These are phyloP conservation scores for Nephelium lappaceum DNA, from an alignment of 345 rosid genomes.

Conservation along the genomic window DNA sequence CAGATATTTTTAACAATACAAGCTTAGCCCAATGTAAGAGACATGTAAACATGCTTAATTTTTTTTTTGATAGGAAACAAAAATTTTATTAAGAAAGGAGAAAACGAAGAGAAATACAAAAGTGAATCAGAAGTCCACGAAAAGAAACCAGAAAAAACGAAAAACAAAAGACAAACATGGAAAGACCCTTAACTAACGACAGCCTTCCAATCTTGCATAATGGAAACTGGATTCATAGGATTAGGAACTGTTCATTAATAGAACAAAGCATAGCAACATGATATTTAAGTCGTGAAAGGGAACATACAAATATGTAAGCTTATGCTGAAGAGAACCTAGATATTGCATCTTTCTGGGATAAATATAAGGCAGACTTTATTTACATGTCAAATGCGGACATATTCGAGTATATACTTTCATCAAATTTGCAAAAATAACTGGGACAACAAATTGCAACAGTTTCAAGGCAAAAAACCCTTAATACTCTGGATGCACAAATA, in stretches of 20 bases:
- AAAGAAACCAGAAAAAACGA: too few relatives aligned
- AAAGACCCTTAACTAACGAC: too few relatives aligned
- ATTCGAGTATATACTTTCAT: neutral
- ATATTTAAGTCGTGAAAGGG: neutral
- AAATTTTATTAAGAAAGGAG: too few relatives aligned
- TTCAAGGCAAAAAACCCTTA: neutral
- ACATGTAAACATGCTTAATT: neutral
- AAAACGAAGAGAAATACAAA: too few relatives aligned
- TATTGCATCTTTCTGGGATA: neutral
- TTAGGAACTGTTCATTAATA: neutral
- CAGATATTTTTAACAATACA: neutral
- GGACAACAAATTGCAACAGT: neutral
- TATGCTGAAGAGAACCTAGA: neutral
- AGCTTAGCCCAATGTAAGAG: neutral
- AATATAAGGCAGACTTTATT: neutral
- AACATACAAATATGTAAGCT: neutral
- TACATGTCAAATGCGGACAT: neutral
- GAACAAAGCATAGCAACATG: neutral
- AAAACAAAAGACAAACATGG: too few relatives aligned
- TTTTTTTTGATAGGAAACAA: too few relatives aligned
- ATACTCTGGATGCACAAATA: neutral
- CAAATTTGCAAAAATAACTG: conserved; percentile 1
- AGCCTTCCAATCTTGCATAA: too few relatives aligned
- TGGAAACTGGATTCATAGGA: neutral
- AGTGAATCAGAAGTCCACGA: too few relatives aligned